Percentiles rank a stretch among this genome's conserved stretches.
Conservation (phyloP, 352 stramenopile species). For the Phytophthora pisi region DNA sequence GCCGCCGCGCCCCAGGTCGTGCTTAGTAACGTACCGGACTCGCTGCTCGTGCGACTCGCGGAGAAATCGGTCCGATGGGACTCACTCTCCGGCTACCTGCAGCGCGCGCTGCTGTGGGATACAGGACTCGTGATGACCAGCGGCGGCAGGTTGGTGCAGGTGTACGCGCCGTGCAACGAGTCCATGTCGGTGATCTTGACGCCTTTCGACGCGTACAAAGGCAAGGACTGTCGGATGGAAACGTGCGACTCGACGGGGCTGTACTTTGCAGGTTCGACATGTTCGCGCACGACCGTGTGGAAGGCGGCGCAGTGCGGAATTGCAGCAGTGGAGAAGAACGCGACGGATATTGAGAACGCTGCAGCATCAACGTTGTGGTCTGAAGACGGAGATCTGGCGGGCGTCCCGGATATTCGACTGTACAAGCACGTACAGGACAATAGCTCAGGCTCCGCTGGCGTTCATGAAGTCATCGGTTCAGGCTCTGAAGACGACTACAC, state of each 20-base stretch:
- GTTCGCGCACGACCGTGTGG: conserved; percentile 30
- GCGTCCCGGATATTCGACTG: conserved; percentile 40
- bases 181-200: conserved; percentile 53
- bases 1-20: conserved; percentile 14
- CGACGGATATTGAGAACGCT: conserved; percentile 15
- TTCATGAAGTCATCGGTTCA: conserved; percentile 12
- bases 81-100: conserved; percentile 44
- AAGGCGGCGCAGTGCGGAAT: conserved; percentile 41
- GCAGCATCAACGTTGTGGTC: conserved; percentile 38
- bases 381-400: conserved; percentile 38
- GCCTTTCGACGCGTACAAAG: conserved; percentile 42
- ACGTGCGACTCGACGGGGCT: conserved; percentile 40
- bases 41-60: conserved; percentile 29
- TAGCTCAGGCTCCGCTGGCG: conserved; percentile 1
- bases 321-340: conserved; percentile 28
- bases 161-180: conserved; percentile 54
- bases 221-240: conserved; percentile 26
- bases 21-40: conserved; percentile 29
- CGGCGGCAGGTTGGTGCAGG: conserved; percentile 43
- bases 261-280: conserved; percentile 41
- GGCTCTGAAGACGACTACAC: conserved; percentile 7
- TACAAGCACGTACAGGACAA: conserved; percentile 33
- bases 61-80: conserved; percentile 36
- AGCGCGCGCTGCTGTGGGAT: conserved; percentile 67
- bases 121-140: conserved; percentile 47